Percentiles rank a stretch among this genome's conserved stretches.
Evolutionary conservation across 306 rosid genomes (phyloP).

Genomic region (Prunus davidiana): DNA sequence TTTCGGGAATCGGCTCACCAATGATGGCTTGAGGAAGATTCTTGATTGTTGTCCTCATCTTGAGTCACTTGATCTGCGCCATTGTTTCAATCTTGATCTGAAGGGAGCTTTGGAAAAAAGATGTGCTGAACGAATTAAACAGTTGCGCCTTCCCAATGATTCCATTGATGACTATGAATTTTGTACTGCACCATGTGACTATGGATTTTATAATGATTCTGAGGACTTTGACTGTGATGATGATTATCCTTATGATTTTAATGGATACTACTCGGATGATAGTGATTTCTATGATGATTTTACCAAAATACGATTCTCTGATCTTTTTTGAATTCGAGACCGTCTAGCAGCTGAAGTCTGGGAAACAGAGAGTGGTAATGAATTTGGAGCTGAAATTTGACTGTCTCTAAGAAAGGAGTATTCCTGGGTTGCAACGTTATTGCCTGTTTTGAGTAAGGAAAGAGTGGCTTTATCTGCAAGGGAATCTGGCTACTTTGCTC

Average conservation of each 20-base stretch:
- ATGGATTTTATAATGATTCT: background rate
- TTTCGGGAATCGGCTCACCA: slow-evolving; percentile 44
- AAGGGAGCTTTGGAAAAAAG: slow-evolving; percentile 27
- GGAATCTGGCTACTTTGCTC: too few relatives aligned
- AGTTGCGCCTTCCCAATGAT: slow-evolving; percentile 41
- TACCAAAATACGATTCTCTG: background rate
- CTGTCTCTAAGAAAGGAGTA: too few relatives aligned
- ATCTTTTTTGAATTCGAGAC: background rate
- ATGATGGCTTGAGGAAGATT: slow-evolving; percentile 51
- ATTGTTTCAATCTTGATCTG: slow-evolving; percentile 40
- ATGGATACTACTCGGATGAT: slow-evolving; percentile 39
- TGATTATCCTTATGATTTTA: slow-evolving; percentile 3
- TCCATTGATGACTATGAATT: slow-evolving; percentile 31
- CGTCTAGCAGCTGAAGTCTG: background rate
- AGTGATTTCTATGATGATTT: slow-evolving; percentile 33
- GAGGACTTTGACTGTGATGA: background rate
- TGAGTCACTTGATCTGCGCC: slow-evolving; percentile 51
- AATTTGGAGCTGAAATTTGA: too few relatives aligned
- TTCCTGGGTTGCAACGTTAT: too few relatives aligned
- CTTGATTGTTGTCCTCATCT: slow-evolving; percentile 54
- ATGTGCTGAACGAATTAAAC: slow-evolving; percentile 41
- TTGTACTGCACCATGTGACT: background rate
- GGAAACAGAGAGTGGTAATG: too few relatives aligned
- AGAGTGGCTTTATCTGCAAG: background rate
- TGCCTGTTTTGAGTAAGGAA: too few relatives aligned